These are phyloP conservation scores for Neoboletus magnificus DNA, from an alignment of 768 basidiomycete genomes.

Conservation along the genomic window DNA sequence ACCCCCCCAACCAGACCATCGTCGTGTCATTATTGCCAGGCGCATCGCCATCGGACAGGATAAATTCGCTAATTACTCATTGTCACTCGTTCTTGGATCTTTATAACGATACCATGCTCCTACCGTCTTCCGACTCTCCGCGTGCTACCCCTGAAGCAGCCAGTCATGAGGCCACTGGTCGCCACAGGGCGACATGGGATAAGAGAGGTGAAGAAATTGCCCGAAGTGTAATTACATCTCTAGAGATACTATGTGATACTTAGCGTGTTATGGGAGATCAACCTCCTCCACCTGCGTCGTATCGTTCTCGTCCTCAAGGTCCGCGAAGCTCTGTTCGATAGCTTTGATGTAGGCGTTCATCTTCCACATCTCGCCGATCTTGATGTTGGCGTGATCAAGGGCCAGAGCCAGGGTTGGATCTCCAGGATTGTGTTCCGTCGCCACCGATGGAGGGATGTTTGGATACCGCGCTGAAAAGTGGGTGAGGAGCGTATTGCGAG, in stretches of 20 bases:
- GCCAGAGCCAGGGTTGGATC: conserved; percentile 66
- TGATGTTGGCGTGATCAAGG: conserved; percentile 74
- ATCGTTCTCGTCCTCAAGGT: conserved; percentile 46
- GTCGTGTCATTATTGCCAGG: conserved; percentile 38
- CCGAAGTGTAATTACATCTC: conserved; percentile 49
- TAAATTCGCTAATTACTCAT: conserved; percentile 34
- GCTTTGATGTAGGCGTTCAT: conserved; percentile 71
- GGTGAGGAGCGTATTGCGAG: conserved; percentile 81
- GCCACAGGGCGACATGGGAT: conserved; percentile 17
- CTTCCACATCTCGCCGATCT: conserved; percentile 82
- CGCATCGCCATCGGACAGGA: conserved; percentile 23
- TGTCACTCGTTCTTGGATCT: conserved; percentile 42
- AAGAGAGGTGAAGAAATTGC: conserved; percentile 42
- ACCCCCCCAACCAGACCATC: conserved; percentile 29
- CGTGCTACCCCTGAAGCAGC: conserved; percentile 6
- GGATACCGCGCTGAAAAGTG: conserved; percentile 96
- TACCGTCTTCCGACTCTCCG: conserved; percentile 17
- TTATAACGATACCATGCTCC: conserved; percentile 35
- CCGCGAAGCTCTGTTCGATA: conserved; percentile 59
- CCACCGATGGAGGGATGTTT: conserved; percentile 60
- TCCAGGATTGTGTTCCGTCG: conserved; percentile 14
- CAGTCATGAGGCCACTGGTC: background rate
- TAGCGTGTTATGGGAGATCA: conserved; percentile 20
- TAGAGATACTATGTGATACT: conserved; percentile 34
- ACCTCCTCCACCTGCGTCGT: conserved; percentile 6